phyloP scores from a whole-genome alignment of 805 yeast genomes.

The Starmerella sirachaensis region DNA sequence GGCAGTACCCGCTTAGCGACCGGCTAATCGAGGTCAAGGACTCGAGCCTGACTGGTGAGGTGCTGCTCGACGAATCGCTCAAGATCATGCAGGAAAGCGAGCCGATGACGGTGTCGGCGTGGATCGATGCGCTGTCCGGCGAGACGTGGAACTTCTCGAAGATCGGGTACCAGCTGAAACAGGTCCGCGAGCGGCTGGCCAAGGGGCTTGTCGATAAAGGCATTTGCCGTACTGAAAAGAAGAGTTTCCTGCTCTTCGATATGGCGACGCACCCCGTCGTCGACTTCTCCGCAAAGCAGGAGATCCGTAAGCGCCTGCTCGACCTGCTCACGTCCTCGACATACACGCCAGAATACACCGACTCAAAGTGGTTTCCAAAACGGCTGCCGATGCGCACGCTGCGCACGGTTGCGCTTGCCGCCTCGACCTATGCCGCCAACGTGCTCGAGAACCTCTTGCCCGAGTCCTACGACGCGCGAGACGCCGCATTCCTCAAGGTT shows the following conservation, averaged over 20 bases:
- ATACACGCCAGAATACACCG: constrained; percentile 50
- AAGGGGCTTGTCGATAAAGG: constrained; percentile 97
- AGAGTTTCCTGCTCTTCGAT: constrained; percentile 85
- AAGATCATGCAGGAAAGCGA: constrained; percentile 72
- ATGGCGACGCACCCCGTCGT: constrained; percentile 98
- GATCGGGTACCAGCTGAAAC: constrained; percentile 88
- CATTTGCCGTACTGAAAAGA: constrained; percentile 85
- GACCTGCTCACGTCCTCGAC: constrained; percentile 44
- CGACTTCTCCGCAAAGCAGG: constrained; percentile 74
- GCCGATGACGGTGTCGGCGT: constrained; percentile 65
- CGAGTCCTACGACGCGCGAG: constrained; percentile 76
- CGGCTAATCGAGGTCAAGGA: constrained; percentile 80
- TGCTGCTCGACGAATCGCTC: constrained; percentile 82
- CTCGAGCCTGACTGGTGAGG: constrained; percentile 84
- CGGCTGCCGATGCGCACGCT: constrained; percentile 55
- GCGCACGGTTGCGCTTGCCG: constrained; percentile 69
- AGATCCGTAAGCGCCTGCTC: constrained; percentile 60
- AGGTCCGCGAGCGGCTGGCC: constrained; percentile 90
- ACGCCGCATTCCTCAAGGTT: constrained; percentile 85
- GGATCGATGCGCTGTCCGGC: constrained; percentile 86
- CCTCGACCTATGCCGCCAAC: constrained; percentile 90
- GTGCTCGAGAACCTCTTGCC: constrained; percentile 83
- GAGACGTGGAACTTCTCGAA: constrained; percentile 97
- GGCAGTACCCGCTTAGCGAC: constrained; percentile 78
- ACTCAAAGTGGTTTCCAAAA: constrained; percentile 55